Evolutionary conservation across 352 stramenopile genomes (phyloP).

Genomic region (Aphanomyces invadans): DNA sequence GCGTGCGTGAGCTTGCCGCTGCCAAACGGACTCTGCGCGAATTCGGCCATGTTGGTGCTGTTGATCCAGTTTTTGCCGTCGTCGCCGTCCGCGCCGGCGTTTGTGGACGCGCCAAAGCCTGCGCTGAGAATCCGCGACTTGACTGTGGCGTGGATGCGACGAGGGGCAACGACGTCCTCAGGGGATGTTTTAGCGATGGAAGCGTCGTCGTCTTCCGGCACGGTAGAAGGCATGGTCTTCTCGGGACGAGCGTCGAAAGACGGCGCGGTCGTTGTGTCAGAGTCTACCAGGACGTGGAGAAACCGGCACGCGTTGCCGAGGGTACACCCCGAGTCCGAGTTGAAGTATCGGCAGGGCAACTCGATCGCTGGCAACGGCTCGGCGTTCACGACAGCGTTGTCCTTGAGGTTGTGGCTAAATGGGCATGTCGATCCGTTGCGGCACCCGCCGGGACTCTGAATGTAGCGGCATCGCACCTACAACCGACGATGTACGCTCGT

Average conservation of each 20-base stretch:
- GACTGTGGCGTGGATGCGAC: conserved; percentile 70
- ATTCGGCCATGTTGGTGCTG: conserved; percentile 49
- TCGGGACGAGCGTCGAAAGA: too few species aligned
- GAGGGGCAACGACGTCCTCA: conserved; percentile 19
- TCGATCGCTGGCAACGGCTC: conserved; percentile 40
- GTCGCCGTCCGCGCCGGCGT: conserved; percentile 63
- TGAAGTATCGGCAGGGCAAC: conserved; percentile 71
- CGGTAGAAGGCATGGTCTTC: too few species aligned
- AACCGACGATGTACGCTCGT: not conserved
- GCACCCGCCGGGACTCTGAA: conserved; percentile 62
- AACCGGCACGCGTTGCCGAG: conserved; percentile 67
- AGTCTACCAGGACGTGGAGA: conserved; percentile 42
- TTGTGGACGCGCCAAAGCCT: conserved; percentile 66
- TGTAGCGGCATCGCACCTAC: conserved; percentile 34
- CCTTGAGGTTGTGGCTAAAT: conserved; percentile 59
- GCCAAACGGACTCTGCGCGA: conserved; percentile 64
- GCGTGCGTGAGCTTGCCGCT: conserved; percentile 56
- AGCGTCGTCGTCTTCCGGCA: too few species aligned
- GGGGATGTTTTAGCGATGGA: too few species aligned
- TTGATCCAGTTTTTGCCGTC: conserved; percentile 87
- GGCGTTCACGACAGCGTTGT: conserved; percentile 30
- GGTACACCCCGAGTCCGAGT: conserved; percentile 60
- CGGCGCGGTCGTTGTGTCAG: not conserved
- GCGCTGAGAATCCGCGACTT: conserved; percentile 81
- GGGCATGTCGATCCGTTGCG: conserved; percentile 74